Base-by-base conservation (phyloP, 495 filamentous ascomycete species). In the Annulohypoxylon nitens region DNA sequence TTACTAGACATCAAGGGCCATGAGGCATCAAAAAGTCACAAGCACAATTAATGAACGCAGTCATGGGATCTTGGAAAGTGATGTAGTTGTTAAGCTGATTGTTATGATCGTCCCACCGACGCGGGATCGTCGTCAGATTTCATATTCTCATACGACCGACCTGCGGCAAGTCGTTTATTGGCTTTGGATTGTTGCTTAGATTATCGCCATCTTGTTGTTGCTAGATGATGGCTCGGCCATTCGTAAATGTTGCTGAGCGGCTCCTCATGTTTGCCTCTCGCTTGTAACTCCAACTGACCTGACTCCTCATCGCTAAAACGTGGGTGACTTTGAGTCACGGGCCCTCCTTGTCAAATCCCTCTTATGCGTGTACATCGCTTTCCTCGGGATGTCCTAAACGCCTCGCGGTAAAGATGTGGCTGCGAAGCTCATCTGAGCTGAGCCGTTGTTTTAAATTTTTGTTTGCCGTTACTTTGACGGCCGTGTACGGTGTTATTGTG, bases 71-170 rank as follows among this genome's bases (percentile, higher is more conserved):
- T 26, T 55, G 7, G 53, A 57, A 57, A 34, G 53, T 53, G 20
- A 53, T 47, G 25, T 54, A 10, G 8, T 43, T 48, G 54, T 18
- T 41, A 33, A 58, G 48, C 25, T 48, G 45, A 39, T 67, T 50
- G 41, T 36, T 63, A 63, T 25, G 43, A 59, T 64, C 53, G 7
- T 34, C 53, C 62, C 62, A 64, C 34, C 11, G 12, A 65, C 20
- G 50, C 26, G 51, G 34, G 54, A 64, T 62, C 54, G 26, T 54
- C 61, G 26, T 53, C 34, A 68, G 34, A 60, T 70, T 12, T 70
- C 67, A 45, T 70, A 45, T 70, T 64, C 67, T 64, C 67, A 54
- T 70, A 70, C 67, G 67, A 70, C 67, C 9, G 33, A 36, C 57
- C 43, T 64, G 10, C 18, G 18, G 20, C 14, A 36, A 57, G 51